Percentiles rank a stretch among this genome's conserved stretches.
Conservation (phyloP, 805 yeast genomes). For the Saccharomyces kudriavzevii region DNA sequence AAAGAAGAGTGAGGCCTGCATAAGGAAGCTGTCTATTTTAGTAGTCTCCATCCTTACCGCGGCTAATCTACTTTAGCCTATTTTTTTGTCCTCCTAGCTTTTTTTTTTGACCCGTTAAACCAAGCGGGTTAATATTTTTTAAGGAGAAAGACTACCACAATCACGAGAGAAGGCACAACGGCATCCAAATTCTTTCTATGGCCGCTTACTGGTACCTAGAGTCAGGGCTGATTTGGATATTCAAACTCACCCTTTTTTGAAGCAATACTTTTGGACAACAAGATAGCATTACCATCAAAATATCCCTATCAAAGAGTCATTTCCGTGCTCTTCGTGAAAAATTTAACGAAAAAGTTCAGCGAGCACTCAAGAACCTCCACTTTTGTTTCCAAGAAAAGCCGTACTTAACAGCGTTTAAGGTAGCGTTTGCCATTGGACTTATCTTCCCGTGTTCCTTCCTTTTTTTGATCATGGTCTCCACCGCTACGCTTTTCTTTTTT, state of each 20-base stretch:
- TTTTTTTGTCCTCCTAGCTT: not conserved
- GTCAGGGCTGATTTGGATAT: not conserved
- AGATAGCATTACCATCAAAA: not conserved
- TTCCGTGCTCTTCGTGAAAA: not conserved
- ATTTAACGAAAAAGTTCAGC: not conserved
- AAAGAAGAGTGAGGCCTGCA: not conserved
- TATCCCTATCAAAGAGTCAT: not conserved
- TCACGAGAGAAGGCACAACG: not conserved
- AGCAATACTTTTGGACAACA: not conserved
- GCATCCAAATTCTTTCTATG: not conserved
- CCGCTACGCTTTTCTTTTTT: slow-evolving; percentile 17
- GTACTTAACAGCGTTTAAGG: not conserved
- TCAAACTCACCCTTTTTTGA: not conserved
- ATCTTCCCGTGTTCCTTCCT: slow-evolving; percentile 8
- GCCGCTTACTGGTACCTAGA: not conserved
- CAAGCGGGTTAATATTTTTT: not conserved
- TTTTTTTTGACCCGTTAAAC: not conserved
- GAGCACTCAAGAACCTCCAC: not conserved
- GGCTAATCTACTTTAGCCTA: not conserved
- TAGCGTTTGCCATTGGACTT: slow-evolving; percentile 3
- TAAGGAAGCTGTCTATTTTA: not conserved
- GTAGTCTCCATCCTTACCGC: not conserved
- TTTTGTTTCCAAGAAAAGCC: not conserved
- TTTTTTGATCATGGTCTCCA: slow-evolving; percentile 15
- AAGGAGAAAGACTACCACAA: not conserved